These are phyloP conservation scores for barrel medic (Medicago truncatula) DNA, from an alignment of 306 rosid genomes.

Conservation along the genomic window DNA sequence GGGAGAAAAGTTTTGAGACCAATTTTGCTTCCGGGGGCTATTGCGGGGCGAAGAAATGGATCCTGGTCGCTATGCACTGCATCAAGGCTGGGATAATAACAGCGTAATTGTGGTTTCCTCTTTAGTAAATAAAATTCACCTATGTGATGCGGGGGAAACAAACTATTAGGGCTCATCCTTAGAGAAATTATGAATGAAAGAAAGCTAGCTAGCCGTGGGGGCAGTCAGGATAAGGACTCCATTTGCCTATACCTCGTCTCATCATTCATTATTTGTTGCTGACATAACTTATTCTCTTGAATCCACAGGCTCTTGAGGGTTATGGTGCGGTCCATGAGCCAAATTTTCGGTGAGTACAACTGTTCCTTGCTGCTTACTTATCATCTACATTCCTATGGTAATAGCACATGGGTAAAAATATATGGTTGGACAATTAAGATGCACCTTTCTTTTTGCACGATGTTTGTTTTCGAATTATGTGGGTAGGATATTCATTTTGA, in stretches of 20 bases:
- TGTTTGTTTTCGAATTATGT: conserved; percentile 31
- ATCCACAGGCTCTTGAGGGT: conserved; percentile 99
- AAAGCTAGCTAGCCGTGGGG: conserved; percentile 78
- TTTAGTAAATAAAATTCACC: conserved; percentile 92
- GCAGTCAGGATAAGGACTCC: conserved; percentile 98
- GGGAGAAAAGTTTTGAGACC: conserved; percentile 68
- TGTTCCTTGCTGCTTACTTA: conserved; percentile 50
- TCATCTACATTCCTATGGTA: conserved; percentile 41
- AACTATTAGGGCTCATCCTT: conserved; percentile 84
- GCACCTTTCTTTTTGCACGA: conserved; percentile 8
- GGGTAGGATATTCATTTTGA: conserved; percentile 24
- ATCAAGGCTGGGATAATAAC: conserved; percentile 99
- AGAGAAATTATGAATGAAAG: conserved; percentile 69
- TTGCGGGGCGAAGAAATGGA: conserved; percentile 84
- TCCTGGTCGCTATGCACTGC: conserved; percentile 94
- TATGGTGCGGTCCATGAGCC: conserved; percentile 88
- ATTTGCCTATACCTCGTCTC: conserved; percentile 92
- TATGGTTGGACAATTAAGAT: conserved; percentile 6
- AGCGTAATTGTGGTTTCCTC: conserved; percentile 99
- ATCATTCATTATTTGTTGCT: conserved; percentile 89
- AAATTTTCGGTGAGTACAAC: conserved; percentile 87
- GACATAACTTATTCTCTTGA: conserved; percentile 99
- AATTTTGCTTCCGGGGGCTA: too few species aligned
- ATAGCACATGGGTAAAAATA: conserved; percentile 24
- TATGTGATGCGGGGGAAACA: conserved; percentile 85